phyloP scores from a whole-genome alignment of 768 basidiomycete species.

The Pleurotus sapidus region DNA sequence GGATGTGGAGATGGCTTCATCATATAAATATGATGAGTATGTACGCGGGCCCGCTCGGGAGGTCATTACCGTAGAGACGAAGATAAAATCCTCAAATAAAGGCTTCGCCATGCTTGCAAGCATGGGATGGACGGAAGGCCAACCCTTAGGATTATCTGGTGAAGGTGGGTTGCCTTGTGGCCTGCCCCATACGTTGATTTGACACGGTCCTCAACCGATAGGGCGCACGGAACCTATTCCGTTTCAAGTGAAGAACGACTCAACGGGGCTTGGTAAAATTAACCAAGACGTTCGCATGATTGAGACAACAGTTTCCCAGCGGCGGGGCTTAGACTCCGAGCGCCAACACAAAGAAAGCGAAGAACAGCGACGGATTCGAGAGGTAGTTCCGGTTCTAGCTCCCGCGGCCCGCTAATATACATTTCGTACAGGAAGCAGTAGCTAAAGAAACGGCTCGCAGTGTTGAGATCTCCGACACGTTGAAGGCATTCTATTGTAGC shows the following conservation, averaged over 20 bases:
- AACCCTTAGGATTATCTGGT: conserved; percentile 70
- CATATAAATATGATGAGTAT: conserved; percentile 68
- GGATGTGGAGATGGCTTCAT: conserved; percentile 43
- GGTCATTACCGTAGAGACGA: conserved; percentile 78
- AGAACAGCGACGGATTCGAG: conserved; percentile 69
- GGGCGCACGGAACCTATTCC: conserved; percentile 84
- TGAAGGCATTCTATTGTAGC: conserved; percentile 76
- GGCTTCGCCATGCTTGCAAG: conserved; percentile 80
- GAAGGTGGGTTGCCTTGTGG: conserved; percentile 49
- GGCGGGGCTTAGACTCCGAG: conserved; percentile 79
- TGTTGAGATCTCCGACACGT: conserved; percentile 63
- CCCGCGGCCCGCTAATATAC: neutral
- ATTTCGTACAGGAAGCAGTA: conserved; percentile 47
- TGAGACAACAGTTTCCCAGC: conserved; percentile 80
- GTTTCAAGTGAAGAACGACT: conserved; percentile 74
- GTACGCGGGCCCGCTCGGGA: conserved; percentile 50
- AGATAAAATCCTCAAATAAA: conserved; percentile 74
- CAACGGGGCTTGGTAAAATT: conserved; percentile 76
- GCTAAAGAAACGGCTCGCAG: conserved; percentile 65
- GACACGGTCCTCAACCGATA: conserved; percentile 22
- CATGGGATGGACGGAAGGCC: conserved; percentile 81
- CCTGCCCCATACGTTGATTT: neutral
- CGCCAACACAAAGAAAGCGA: conserved; percentile 77
- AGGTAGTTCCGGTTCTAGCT: conserved; percentile 41
- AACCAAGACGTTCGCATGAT: conserved; percentile 82